Conservation (phyloP, 352 stramenopile genomes). For the Globisporangium carolinianum region DNA sequence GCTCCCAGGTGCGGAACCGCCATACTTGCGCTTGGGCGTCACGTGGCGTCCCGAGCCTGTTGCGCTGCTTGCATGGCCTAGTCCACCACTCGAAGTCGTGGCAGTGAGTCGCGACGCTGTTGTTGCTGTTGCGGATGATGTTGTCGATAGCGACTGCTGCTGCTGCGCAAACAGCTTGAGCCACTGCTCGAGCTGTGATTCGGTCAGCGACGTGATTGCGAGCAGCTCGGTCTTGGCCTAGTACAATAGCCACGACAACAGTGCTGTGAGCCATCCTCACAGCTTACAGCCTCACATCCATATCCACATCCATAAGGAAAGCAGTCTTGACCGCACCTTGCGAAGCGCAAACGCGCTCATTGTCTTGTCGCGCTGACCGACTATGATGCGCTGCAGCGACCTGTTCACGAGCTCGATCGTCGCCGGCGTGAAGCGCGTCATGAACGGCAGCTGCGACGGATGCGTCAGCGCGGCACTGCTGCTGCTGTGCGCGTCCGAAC, state of each 20-base stretch:
- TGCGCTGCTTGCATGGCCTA: neutral
- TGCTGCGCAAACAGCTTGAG: conserved; percentile 30
- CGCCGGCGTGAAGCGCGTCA: conserved; percentile 25
- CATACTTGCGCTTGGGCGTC: conserved; percentile 44
- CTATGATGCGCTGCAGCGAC: conserved; percentile 44
- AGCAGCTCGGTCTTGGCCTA: conserved; percentile 41
- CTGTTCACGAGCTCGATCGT: conserved; percentile 35
- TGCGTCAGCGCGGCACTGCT: conserved; percentile 20
- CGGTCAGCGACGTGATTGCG: conserved; percentile 50
- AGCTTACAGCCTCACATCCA: too few relatives aligned
- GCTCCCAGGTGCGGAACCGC: conserved; percentile 13
- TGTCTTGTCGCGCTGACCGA: conserved; percentile 45
- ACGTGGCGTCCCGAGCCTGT: conserved; percentile 21
- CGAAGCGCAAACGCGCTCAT: conserved; percentile 32
- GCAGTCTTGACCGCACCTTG: conserved; percentile 22
- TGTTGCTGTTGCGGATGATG: neutral
- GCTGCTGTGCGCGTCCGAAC: neutral
- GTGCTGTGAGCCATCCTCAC: too few relatives aligned
- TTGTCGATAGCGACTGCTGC: conserved; percentile 14
- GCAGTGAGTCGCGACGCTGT: conserved; percentile 6
- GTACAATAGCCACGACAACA: neutral
- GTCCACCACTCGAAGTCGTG: conserved; percentile 5
- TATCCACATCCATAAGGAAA: neutral
- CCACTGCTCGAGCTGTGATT: conserved; percentile 64
- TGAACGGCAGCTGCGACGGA: conserved; percentile 44